phyloP scores from a whole-genome alignment of 192 early-diverging fungal genomes.

The Linnemannia exigua region DNA sequence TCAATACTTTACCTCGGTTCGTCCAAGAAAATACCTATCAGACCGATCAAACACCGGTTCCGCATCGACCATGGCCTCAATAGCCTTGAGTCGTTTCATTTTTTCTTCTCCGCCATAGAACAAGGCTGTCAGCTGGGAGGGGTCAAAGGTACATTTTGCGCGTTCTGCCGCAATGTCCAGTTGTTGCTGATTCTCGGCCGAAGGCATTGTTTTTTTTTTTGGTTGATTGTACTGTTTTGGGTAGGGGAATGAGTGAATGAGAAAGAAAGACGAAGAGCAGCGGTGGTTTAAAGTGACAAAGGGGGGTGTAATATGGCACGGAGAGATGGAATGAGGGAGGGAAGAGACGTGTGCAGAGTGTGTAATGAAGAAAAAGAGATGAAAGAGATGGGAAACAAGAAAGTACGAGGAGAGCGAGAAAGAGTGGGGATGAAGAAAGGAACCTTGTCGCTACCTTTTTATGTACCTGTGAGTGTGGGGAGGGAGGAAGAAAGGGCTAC shows the following conservation, averaged over 20 bases:
- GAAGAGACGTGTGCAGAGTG: too few species aligned
- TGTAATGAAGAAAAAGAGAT: neutral
- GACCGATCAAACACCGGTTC: constrained; percentile 61
- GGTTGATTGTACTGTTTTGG: neutral
- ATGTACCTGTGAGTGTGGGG: neutral
- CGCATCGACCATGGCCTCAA: constrained; percentile 58
- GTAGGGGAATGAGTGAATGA: neutral
- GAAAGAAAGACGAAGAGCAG: neutral
- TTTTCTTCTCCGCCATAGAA: constrained; percentile 62
- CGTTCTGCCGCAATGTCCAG: constrained; percentile 62
- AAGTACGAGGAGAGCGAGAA: neutral
- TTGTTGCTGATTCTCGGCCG: constrained; percentile 40
- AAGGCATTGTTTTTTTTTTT: constrained; percentile 7
- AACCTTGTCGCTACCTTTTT: neutral
- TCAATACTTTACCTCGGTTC: constrained; percentile 68
- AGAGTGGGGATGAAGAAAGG: neutral
- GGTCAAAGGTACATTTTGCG: constrained; percentile 60
- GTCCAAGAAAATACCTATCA: constrained; percentile 64
- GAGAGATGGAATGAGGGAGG: too few species aligned
- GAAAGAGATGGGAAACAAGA: neutral
- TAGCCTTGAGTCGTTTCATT: constrained; percentile 36
- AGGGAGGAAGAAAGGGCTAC: neutral
- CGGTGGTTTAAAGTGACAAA: neutral
- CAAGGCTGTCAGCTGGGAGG: constrained; percentile 51
- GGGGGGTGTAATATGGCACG: neutral